Base-by-base conservation (phyloP, 1,284 basidiomycete species). In the Cryptococcus jaspeensis region DNA sequence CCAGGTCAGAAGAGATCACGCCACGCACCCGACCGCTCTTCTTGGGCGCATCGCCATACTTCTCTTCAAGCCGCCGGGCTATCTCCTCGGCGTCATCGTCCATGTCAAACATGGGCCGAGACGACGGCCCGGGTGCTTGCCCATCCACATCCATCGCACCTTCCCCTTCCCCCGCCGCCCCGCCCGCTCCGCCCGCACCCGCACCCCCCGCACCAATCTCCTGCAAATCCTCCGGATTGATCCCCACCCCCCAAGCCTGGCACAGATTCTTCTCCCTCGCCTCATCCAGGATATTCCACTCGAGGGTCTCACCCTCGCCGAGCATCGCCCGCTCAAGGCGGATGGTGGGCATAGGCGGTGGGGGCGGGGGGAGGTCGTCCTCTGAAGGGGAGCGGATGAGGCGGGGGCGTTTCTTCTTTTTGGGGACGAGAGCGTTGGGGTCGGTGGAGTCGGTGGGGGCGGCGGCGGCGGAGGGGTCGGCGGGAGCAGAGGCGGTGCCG, bases 301-400 rank as follows among this genome's bases (percentile, higher is more conserved):
- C 65, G n/a, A 73, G 41, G 1, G 67, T 69, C 32, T 62, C 60
- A 7, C 55, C 62, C 8, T 44, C 45, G 1, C 51, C 38, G 2
- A 52, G 35, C 52, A 73, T 57, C 11, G 42, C 23, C 25, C 52
- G 45, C 50, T 71, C 64, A 22, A 76, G 60, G 9, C 74, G 66
- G 53, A 76, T 74, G 1, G 74, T 76, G 32, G 64, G 64, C 63
- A 76, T 66, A 3, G 74, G 74, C 4, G 72, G 72, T 12, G 72
- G 74, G 9, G 74, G 71, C 1, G 69, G 68, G 9, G 73, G 67
- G 20, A 72, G 56, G 49, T 74, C 72, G n/a, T 73, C 72, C n/a
- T 52, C 58, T 1, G 67, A 70, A 0, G 64, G 59, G 6, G 71
- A 65, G 22, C 70, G 58, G 28, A 5, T 4, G 16, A 38, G 56